Conservation (phyloP, 176 grass and related monocot genomes). For the Alloteropsis semialata region DNA sequence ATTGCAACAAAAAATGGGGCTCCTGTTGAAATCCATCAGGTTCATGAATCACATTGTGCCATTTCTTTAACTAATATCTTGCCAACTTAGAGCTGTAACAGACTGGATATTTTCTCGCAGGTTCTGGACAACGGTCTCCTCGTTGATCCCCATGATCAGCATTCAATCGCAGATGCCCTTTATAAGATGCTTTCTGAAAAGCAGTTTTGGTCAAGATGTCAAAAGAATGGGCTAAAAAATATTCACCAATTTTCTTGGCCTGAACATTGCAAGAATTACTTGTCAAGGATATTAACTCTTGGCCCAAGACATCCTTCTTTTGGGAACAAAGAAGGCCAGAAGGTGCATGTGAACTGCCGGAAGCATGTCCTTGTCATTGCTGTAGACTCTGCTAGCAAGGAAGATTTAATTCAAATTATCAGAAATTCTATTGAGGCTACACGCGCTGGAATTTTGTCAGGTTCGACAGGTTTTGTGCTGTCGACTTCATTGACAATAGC, state of each 20-base stretch:
- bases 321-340: conserved; percentile 31
- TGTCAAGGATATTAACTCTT: conserved; percentile 61
- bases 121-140: conserved; percentile 71
- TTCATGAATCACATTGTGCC: conserved; percentile 7
- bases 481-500: conserved; percentile 52
- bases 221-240: conserved; percentile 68
- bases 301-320: conserved; percentile 39
- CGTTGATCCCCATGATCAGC: conserved; percentile 72
- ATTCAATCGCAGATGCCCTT: conserved; percentile 72
- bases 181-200: conserved; percentile 71
- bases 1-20: conserved; percentile 85
- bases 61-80: conserved; percentile 18
- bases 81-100: not conserved
- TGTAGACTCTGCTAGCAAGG: conserved; percentile 53
- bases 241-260: conserved; percentile 80
- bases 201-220: conserved; percentile 64
- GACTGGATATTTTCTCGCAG: conserved; percentile 32
- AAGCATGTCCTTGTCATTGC: conserved; percentile 55
- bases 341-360: conserved; percentile 30
- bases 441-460: conserved; percentile 32
- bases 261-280: conserved; percentile 79
- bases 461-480: conserved; percentile 48
- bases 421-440: conserved; percentile 55
- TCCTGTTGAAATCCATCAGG: conserved; percentile 73
- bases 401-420: conserved; percentile 47